Percentiles rank a stretch among this genome's conserved stretches.
phyloP scores from a whole-genome alignment of 352 stramenopile species.

The Phytophthora aleatoria region DNA sequence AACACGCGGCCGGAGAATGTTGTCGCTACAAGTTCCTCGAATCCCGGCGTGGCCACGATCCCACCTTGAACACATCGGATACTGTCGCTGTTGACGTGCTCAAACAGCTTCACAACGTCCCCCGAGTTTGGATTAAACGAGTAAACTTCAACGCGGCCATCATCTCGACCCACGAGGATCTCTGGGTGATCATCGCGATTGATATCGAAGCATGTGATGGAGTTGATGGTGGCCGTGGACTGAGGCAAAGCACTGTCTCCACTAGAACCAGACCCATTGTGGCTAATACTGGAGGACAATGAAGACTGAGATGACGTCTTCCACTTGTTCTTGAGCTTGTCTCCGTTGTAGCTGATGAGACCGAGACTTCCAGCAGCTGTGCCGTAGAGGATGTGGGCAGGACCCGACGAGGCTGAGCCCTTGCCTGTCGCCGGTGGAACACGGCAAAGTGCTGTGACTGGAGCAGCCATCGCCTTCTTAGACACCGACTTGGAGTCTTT shows the following conservation, averaged over 20 bases:
- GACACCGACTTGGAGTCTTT: conserved; percentile 58
- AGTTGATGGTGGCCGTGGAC: conserved; percentile 65
- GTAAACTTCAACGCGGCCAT: conserved; percentile 82
- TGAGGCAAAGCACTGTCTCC: conserved; percentile 17
- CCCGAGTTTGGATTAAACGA: conserved; percentile 52
- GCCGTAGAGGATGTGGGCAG: conserved; percentile 69
- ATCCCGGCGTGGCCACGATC: conserved; percentile 71
- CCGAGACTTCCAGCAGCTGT: conserved; percentile 62
- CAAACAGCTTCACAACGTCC: conserved; percentile 66
- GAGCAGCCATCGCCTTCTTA: conserved; percentile 64
- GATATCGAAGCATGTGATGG: conserved; percentile 77
- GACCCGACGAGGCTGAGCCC: conserved; percentile 18
- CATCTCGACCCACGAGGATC: conserved; percentile 80
- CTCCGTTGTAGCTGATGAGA: conserved; percentile 67
- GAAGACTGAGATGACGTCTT: conserved; percentile 45
- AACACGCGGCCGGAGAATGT: conserved; percentile 84
- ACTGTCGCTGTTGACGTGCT: conserved; percentile 73
- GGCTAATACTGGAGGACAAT: conserved; percentile 21
- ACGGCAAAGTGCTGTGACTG: conserved; percentile 57
- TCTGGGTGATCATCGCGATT: conserved; percentile 81
- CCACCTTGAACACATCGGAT: conserved; percentile 77
- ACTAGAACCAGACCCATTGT: conserved; percentile 5
- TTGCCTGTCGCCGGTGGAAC: conserved; percentile 31
- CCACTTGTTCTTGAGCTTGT: conserved; percentile 79
- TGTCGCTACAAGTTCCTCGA: conserved; percentile 73